phyloP scores from a whole-genome alignment of 163 green algal genomes.

The Scenedesmus sp. region DNA sequence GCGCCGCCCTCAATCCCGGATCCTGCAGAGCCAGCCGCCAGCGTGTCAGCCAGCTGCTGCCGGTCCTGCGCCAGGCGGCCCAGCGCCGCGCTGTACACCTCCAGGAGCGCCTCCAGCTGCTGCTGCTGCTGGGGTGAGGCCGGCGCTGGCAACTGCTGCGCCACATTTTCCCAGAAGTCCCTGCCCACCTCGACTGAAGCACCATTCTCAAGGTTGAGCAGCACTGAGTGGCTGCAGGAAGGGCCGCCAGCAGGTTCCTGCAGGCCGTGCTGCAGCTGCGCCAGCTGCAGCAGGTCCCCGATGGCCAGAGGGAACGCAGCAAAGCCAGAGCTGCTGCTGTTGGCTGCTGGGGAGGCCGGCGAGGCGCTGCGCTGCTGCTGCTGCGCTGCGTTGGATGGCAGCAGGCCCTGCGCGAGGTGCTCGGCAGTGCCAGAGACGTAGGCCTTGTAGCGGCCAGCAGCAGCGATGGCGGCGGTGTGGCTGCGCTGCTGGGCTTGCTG shows the following conservation, averaged over 20 bases:
- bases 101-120: neutral
- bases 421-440: conserved; percentile 6
- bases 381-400: neutral
- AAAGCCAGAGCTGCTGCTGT: conserved; percentile 7
- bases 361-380: neutral
- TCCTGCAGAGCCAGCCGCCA: neutral
- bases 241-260: neutral
- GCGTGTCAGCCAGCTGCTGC: neutral
- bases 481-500: conserved; percentile 13
- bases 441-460: conserved; percentile 1
- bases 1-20: neutral
- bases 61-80: neutral
- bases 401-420: conserved; percentile 9
- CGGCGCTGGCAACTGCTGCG: neutral
- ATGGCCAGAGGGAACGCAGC: neutral
- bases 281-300: neutral
- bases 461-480: neutral
- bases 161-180: conserved; percentile 4
- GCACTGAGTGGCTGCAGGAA: neutral
- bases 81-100: conserved; percentile 2
- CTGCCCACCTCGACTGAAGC: neutral
- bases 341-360: neutral
- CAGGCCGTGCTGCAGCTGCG: neutral
- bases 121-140: neutral
- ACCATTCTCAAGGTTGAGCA: conserved; percentile 3